Evolutionary conservation across 2,329 filamentous ascomycete genomes (phyloP).

Genomic region (Magnaporthales sp.): DNA sequence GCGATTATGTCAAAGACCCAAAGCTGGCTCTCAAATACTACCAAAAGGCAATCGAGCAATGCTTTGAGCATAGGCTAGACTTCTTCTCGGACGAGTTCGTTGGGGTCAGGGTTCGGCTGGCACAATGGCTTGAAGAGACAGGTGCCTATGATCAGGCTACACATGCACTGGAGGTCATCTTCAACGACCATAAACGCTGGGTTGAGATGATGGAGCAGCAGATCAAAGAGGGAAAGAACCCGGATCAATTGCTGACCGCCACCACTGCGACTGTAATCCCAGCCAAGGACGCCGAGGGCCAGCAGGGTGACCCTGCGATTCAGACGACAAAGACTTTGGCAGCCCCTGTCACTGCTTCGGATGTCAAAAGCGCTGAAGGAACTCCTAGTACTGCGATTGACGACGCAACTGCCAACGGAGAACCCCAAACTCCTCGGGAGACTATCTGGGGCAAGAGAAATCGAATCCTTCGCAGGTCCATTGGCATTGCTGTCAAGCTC

Average conservation of each 20-base stretch:
- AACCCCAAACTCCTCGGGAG: conserved; percentile 23
- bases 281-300: background rate
- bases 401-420: background rate
- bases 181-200: conserved; percentile 59
- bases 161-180: conserved; percentile 69
- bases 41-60: conserved; percentile 65
- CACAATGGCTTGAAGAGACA: conserved; percentile 70
- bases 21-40: conserved; percentile 77
- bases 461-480: conserved; percentile 61
- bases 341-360: background rate
- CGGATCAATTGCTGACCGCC: conserved; percentile 12
- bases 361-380: conserved; percentile 3
- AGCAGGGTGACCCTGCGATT: background rate
- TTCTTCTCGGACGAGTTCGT: conserved; percentile 86
- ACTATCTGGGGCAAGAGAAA: conserved; percentile 50
- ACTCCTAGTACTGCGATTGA: background rate
- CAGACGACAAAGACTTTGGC: background rate
- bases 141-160: conserved; percentile 62
- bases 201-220: conserved; percentile 44
- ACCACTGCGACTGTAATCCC: background rate
- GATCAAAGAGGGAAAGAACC: conserved; percentile 35
- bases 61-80: conserved; percentile 68
- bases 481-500: conserved; percentile 74
- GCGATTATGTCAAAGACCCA: conserved; percentile 66
- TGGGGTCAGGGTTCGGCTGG: conserved; percentile 77